phyloP scores from a whole-genome alignment of 208 protist species.

The Kentomonas sorsogonicus region DNA sequence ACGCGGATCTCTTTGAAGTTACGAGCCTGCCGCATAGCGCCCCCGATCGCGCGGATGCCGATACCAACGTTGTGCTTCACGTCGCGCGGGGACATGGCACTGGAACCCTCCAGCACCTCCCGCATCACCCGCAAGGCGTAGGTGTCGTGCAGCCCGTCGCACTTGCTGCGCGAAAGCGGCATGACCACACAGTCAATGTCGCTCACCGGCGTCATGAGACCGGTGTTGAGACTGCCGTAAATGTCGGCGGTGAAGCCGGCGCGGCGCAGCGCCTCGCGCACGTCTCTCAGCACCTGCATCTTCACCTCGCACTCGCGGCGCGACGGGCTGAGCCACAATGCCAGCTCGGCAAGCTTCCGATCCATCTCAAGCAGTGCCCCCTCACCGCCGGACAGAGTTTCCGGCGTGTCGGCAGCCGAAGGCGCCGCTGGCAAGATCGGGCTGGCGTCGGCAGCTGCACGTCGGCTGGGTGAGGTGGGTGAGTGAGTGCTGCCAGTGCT shows the following conservation, averaged over 20 bases:
- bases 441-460: no score
- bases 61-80: slow-evolving; percentile 14
- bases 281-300: slow-evolving; percentile 37
- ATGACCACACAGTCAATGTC: slow-evolving; percentile 77
- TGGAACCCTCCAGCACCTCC: slow-evolving; percentile 6
- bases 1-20: slow-evolving; percentile 27
- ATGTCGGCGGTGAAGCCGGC: slow-evolving; percentile 41
- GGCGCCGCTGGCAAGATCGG: no score
- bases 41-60: slow-evolving; percentile 35
- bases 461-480: no score
- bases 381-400: not conserved
- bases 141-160: slow-evolving; percentile 3
- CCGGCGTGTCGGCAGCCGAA: slow-evolving; percentile 2
- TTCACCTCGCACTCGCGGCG: slow-evolving; percentile 17
- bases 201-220: slow-evolving; percentile 65
- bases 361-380: slow-evolving; percentile 27
- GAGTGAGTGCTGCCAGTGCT: no score
- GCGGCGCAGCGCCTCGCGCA: slow-evolving; percentile 20
- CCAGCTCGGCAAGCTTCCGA: slow-evolving; percentile 35
- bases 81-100: slow-evolving; percentile 7
- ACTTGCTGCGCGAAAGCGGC: no score
- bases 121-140: slow-evolving; percentile 11
- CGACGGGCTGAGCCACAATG: slow-evolving; percentile 37
- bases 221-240: slow-evolving; percentile 76
- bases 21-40: slow-evolving; percentile 31